Conservation (phyloP, 192 early-diverging fungal species). For the Podila epigama region DNA sequence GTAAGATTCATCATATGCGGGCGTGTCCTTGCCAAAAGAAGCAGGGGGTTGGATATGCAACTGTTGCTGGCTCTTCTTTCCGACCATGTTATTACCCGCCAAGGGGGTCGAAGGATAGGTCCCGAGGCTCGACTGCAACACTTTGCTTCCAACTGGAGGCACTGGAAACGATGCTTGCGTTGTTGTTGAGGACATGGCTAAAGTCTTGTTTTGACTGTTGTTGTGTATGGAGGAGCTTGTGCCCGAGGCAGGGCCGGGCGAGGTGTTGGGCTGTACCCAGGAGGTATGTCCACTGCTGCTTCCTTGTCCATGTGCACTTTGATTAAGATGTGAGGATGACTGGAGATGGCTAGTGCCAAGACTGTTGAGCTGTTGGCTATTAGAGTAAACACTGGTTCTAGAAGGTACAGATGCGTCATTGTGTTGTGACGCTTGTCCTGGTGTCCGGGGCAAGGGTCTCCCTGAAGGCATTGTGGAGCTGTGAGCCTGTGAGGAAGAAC, state of each 20-base stretch:
- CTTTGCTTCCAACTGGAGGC: too few species aligned
- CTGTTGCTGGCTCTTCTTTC: constrained; percentile 7
- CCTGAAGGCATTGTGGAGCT: background rate
- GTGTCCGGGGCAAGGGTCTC: background rate
- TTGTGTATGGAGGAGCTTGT: background rate
- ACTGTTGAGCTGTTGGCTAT: too few species aligned
- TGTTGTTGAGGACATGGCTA: background rate
- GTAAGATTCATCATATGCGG: constrained; percentile 15
- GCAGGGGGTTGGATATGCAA: background rate
- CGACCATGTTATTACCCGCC: background rate
- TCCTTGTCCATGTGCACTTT: background rate
- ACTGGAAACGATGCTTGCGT: too few species aligned
- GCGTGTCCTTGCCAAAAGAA: too few species aligned
- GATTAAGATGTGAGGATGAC: background rate
- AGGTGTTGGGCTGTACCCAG: constrained; percentile 11
- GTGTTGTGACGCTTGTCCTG: background rate
- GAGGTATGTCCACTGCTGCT: background rate
- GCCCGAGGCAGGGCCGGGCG: background rate
- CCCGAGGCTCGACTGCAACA: too few species aligned
- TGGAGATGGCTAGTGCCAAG: background rate
- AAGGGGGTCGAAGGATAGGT: background rate
- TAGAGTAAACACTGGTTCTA: background rate
- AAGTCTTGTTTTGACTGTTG: background rate
- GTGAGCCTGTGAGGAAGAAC: background rate
- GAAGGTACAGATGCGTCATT: background rate